phyloP scores from a whole-genome alignment of 1,284 basidiomycete species.

The Bjerkandera adusta region DNA sequence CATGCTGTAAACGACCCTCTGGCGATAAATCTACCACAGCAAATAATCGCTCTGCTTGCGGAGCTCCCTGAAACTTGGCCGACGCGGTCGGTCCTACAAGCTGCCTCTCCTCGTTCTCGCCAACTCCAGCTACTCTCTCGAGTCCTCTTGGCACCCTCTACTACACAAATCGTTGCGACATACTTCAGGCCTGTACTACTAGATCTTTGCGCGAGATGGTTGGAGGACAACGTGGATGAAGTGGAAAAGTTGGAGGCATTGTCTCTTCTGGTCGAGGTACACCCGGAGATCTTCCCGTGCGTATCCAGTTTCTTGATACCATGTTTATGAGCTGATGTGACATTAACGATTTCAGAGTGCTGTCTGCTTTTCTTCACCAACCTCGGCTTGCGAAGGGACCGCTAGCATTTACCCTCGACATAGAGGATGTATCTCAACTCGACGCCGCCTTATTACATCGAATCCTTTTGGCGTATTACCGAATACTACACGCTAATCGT shows the following conservation, averaged over 20 bases:
- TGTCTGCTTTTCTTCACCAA: slow-evolving; percentile 46
- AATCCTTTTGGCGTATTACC: slow-evolving; percentile 77
- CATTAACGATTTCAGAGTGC: slow-evolving; percentile 37
- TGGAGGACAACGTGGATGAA: slow-evolving; percentile 45
- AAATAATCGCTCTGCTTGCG: slow-evolving; percentile 41
- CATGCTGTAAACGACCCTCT: slow-evolving; percentile 38
- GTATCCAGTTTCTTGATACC: slow-evolving; percentile 29
- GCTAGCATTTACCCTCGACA: slow-evolving; percentile 40
- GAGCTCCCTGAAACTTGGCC: slow-evolving; percentile 34
- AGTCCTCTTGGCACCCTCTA: slow-evolving; percentile 46
- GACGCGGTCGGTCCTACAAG: slow-evolving; percentile 38
- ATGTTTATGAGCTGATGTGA: neutral
- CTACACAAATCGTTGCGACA: slow-evolving; percentile 55
- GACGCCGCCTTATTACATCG: slow-evolving; percentile 53
- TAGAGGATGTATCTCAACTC: slow-evolving; percentile 30
- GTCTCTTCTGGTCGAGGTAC: slow-evolving; percentile 59
- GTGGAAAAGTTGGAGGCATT: slow-evolving; percentile 61
- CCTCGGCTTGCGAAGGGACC: slow-evolving; percentile 54
- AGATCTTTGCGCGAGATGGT: slow-evolving; percentile 71
- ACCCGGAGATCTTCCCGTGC: slow-evolving; percentile 76
- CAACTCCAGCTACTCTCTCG: slow-evolving; percentile 47
- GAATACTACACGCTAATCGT: slow-evolving; percentile 73
- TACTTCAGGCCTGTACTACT: slow-evolving; percentile 67
- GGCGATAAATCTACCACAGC: slow-evolving; percentile 50
- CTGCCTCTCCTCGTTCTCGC: slow-evolving; percentile 34